Evolutionary conservation across 441 rosid species (phyloP), one percentile per base, ranked within the genome.

Genomic region (Capsella rubella): DNA sequence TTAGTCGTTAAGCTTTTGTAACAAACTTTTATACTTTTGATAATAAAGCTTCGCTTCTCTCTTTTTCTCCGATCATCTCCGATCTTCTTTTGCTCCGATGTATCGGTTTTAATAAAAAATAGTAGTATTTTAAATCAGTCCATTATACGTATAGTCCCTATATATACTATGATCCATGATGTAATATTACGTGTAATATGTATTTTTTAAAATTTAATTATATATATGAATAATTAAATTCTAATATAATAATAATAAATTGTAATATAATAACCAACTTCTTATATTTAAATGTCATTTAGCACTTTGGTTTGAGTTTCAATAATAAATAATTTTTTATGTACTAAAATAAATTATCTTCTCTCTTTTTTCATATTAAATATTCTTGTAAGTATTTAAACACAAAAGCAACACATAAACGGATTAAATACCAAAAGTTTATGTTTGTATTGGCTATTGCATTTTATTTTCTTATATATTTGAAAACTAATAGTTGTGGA

Each of bases 131-230:
- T 52, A 32, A 31, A 67, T 75, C n/a, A n/a, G n/a, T n/a, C 34
- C 34, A 12, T 28, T 73, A 15, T 14, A 51, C 42, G 37, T 21
- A 46, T 39, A 5, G 58, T 49, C 61, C 50, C 1, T 14, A 21
- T 59, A 47, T 67, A 60, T 45, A 34, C n/a, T 46, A 34, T 43
- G 34, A 75, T 60, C 32, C 46, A 14, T 68, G 69, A 68, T 75
- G 64, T 61, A 68, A 62, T 75, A 46, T 62, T 61, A 68, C 64
- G 69, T 61, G 51, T 52, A 51, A 40, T 5, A 42, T 40, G 45
- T 11, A 12, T 12, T 4, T 40, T 12, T 11, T 40, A 16, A 16
- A 16, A 16, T 40, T 12, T 40, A 35, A 35, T 35, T 8, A 35
- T 35, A 35, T 16, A 16, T 16, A 16, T 16, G 18, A 16, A 16